Evolutionary conservation across 192 early-diverging fungal species (phyloP), one percentile per base, ranked within the genome.

Genomic region (Backusella psychrophila): DNA sequence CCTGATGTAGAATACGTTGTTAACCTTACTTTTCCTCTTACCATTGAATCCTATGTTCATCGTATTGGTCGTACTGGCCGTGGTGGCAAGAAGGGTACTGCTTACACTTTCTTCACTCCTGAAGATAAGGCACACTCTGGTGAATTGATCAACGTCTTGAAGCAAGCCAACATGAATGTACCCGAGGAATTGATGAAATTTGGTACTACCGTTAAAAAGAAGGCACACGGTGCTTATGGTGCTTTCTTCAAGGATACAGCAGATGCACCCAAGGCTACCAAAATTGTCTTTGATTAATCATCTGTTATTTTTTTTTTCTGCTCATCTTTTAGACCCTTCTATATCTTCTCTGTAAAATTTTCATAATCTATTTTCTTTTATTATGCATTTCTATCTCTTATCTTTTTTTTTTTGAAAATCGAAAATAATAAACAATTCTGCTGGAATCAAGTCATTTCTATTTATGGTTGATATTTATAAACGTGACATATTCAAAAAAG

Each of bases 31-130:
- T 98, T 96, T 89, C 97, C 97, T n/a, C 85, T 98, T 81, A 97
- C 96, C 59, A 96, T 96, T 73, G 97, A 99, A 82, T 95, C 96
- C 79, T 83, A 94, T 81, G 88, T 93, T 29, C 94, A 96, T 81
- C 94, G 97, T 71, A 97, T 97, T 80, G 98, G 98, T 36, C 92
- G 98, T 73, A 99, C 98, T 5, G 98, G 94, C 9, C 91, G 98
- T 77, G 98, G 95, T 69, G 98, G 98, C 67, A 90, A 90, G 80
- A 96, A 84, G 82, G 96, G 98, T 52, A 91, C 89, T 66, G 90
- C 95, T 21, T 94, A 99, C 75, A 99, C 97, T 41, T 91, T 97
- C 78, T 99, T 99, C 77, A 97, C 95, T 8, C 73, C 87, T 12
- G 89, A 93, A 67, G 97, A 99, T 84, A 97, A 97, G 88, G 75